Evolutionary conservation across 192 early-diverging fungal species (phyloP).

Genomic region (Backusella westeae): DNA sequence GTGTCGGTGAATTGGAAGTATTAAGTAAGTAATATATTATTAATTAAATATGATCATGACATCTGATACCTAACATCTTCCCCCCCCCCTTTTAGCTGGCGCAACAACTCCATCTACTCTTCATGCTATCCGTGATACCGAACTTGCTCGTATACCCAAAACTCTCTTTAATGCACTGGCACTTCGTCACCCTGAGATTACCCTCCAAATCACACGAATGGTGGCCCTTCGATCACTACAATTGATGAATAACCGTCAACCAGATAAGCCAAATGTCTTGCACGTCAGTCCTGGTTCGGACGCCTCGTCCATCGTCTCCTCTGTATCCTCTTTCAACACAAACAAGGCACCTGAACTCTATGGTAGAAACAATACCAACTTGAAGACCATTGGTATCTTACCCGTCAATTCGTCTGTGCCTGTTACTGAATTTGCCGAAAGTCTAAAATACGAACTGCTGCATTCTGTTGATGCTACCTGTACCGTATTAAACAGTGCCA

Average conservation of each 20-base stretch:
- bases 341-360: conserved; percentile 29
- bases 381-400: conserved; percentile 92
- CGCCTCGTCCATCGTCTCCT: conserved; percentile 10
- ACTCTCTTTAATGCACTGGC: conserved; percentile 94
- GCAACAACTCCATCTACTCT: conserved; percentile 77
- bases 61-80: not conserved
- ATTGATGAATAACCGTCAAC: conserved; percentile 27
- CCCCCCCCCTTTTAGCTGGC: conserved; percentile 37
- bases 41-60: not conserved
- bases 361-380: conserved; percentile 86
- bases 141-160: conserved; percentile 93
- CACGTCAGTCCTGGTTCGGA: not conserved
- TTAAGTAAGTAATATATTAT: conserved; percentile 52
- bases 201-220: conserved; percentile 86
- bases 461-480: conserved; percentile 65
- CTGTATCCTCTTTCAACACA: not conserved
- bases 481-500: conserved; percentile 77
- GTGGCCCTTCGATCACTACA: conserved; percentile 74
- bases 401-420: conserved; percentile 84
- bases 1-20: conserved; percentile 93
- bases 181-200: conserved; percentile 85
- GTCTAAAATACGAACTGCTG: conserved; percentile 70
- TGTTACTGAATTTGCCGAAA: conserved; percentile 83
- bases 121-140: conserved; percentile 97
- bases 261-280: not conserved